A percentile compares a stretch with the other conserved stretches of the same genome.
Conservation (phyloP, 2,329 filamentous ascomycete species). For the Neobulgaria alba region DNA sequence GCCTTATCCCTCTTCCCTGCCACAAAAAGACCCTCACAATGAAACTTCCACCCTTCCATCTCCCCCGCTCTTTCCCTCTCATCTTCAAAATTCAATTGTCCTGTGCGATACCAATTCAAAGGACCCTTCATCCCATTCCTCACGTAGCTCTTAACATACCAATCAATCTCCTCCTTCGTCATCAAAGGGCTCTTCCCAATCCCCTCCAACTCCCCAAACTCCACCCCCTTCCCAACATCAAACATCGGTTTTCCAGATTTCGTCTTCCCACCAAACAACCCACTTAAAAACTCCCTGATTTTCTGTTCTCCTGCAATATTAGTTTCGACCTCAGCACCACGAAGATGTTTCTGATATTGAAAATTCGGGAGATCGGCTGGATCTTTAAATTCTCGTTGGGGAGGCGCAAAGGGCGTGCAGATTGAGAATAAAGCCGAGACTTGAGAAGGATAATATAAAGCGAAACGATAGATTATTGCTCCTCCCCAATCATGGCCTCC, state of each 20-base stretch:
- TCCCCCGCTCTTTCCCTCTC: slow-evolving; percentile 53
- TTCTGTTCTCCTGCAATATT: slow-evolving; percentile 47
- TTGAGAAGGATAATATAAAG: slow-evolving; percentile 64
- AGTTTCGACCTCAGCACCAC: slow-evolving; percentile 56
- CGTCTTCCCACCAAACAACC: slow-evolving; percentile 59
- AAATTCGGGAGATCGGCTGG: slow-evolving; percentile 57
- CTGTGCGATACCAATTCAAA: slow-evolving; percentile 80
- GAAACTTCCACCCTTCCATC: slow-evolving; percentile 36
- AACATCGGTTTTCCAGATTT: slow-evolving; percentile 50
- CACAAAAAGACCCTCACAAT: slow-evolving; percentile 65
- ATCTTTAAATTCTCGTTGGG: slow-evolving; percentile 36
- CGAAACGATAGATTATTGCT: slow-evolving; percentile 63
- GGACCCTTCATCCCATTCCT: slow-evolving; percentile 68
- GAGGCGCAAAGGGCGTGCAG: slow-evolving; percentile 65
- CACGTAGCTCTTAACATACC: slow-evolving; percentile 66
- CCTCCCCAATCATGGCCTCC: slow-evolving; percentile 91
- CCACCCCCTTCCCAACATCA: slow-evolving; percentile 49
- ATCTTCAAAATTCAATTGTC: slow-evolving; percentile 66
- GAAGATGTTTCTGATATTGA: slow-evolving; percentile 76
- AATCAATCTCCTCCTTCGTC: slow-evolving; percentile 61
- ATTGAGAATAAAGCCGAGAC: slow-evolving; percentile 69
- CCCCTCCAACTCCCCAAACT: slow-evolving; percentile 52
- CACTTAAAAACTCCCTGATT: slow-evolving; percentile 62
- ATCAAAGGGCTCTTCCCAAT: slow-evolving; percentile 52
- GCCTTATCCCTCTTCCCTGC: slow-evolving; percentile 62